Conservation (phyloP, 345 rosid genomes). For the Eucalyptus regnans region DNA sequence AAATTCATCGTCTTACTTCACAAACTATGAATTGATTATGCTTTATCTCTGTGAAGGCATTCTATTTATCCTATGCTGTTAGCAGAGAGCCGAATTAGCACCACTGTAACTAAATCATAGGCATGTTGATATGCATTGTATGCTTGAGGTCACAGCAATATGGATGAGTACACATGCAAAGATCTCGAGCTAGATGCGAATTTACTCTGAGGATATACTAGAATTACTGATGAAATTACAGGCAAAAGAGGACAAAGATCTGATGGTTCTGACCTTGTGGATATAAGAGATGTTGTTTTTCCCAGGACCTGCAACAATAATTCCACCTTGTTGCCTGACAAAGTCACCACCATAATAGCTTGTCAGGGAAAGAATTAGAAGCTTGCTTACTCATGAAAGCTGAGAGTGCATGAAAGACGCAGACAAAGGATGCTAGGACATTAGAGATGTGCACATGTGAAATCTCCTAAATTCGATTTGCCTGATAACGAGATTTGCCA, state of each 20-base stretch:
- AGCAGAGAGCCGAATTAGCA: neutral
- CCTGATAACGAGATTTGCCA: neutral
- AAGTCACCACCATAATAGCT: neutral
- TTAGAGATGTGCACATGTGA: neutral
- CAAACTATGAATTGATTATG: neutral
- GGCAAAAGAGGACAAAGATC: neutral
- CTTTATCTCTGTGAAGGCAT: neutral
- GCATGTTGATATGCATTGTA: neutral
- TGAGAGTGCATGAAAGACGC: neutral
- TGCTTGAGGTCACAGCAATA: neutral
- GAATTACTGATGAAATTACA: neutral
- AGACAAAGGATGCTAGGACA: neutral
- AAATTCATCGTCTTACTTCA: neutral
- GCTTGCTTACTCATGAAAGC: neutral
- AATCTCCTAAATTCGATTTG: neutral
- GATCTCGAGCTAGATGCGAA: neutral
- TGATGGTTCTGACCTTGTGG: conserved; percentile 40
- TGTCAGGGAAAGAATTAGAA: neutral
- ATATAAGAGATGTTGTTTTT: conserved; percentile 65
- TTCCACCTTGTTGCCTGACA: conserved; percentile 92
- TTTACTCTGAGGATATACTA: neutral
- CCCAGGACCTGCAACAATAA: conserved; percentile 89
- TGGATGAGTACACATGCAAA: neutral
- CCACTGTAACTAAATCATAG: neutral
- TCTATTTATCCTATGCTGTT: neutral